A percentile compares a stretch with the other conserved stretches of the same genome.
These are phyloP conservation scores for Penicillium antarcticum DNA, from an alignment of 495 filamentous ascomycete genomes.

Conservation along the genomic window DNA sequence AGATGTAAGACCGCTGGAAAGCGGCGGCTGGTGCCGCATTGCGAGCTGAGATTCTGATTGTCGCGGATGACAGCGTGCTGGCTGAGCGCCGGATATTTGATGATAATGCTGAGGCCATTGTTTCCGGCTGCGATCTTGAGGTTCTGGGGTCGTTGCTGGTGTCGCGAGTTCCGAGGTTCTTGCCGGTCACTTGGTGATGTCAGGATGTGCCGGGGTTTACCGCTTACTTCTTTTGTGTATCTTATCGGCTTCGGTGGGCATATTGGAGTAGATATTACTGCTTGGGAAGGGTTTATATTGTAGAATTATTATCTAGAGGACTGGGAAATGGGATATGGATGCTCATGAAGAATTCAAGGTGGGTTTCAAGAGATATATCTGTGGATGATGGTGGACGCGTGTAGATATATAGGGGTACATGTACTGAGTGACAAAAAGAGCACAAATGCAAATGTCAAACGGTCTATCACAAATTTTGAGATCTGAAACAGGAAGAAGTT, in stretches of 20 bases:
- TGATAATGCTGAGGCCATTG: conserved; percentile 27
- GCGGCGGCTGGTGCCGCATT: conserved; percentile 7
- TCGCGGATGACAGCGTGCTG: conserved; percentile 7
- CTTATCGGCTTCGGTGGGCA: not conserved
- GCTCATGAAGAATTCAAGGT: not conserved
- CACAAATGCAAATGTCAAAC: no score
- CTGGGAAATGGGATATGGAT: no score
- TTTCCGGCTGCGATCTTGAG: not conserved
- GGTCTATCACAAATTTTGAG: no score
- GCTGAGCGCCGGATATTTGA: conserved; percentile 15
- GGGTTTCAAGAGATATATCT: no score
- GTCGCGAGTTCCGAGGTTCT: not conserved
- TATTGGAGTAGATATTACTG: no score
- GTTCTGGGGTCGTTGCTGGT: not conserved
- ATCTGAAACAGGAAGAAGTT: no score
- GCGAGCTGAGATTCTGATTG: conserved; percentile 14
- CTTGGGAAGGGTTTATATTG: no score
- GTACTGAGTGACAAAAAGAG: not conserved
- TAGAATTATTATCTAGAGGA: no score
- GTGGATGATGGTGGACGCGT: not conserved
- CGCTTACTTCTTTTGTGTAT: conserved; percentile 14
- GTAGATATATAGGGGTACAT: not conserved
- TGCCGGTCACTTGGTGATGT: conserved; percentile 26
- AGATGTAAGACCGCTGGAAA: conserved; percentile 13
- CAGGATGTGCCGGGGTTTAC: conserved; percentile 20